Conservation (phyloP, 2,329 filamentous ascomycete genomes). For the Fusarium lyarnte region DNA sequence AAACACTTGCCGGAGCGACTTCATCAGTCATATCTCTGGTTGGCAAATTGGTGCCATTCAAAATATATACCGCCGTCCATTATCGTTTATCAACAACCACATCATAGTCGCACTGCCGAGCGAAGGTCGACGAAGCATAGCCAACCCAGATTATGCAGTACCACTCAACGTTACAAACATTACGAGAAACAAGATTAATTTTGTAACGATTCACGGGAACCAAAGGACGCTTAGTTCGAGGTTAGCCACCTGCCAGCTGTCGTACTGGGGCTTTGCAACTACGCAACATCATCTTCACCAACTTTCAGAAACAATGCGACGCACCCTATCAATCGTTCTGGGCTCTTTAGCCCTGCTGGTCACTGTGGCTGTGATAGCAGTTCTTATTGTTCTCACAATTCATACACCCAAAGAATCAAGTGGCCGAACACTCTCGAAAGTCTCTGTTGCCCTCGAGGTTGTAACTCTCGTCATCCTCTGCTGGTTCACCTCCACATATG, state of each 20-base stretch:
- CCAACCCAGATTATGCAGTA: slow-evolving; percentile 22
- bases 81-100: not conserved
- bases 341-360: slow-evolving; percentile 37
- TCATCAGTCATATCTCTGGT: not conserved
- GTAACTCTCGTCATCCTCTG: slow-evolving; percentile 39
- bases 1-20: not conserved
- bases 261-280: slow-evolving; percentile 13
- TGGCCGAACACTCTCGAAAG: slow-evolving; percentile 38
- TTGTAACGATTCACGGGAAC: not conserved
- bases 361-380: slow-evolving; percentile 31
- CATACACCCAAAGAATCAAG: slow-evolving; percentile 35
- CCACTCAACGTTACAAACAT: slow-evolving; percentile 4
- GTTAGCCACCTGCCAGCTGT: slow-evolving; percentile 24
- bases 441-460: slow-evolving; percentile 45
- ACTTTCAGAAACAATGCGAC: slow-evolving; percentile 30
- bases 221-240: slow-evolving; percentile 22
- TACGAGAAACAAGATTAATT: not conserved
- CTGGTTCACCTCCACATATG: slow-evolving; percentile 49
- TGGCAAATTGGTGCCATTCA: not conserved
- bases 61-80: not conserved
- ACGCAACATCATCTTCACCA: slow-evolving; percentile 1
- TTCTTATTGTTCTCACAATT: slow-evolving; percentile 34
- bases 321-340: slow-evolving; percentile 28
- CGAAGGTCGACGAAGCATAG: slow-evolving; percentile 14
- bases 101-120: slow-evolving; percentile 1